These are phyloP conservation scores for Botrytis elliptica DNA, from an alignment of 2,329 filamentous ascomycete species.

Conservation along the genomic window DNA sequence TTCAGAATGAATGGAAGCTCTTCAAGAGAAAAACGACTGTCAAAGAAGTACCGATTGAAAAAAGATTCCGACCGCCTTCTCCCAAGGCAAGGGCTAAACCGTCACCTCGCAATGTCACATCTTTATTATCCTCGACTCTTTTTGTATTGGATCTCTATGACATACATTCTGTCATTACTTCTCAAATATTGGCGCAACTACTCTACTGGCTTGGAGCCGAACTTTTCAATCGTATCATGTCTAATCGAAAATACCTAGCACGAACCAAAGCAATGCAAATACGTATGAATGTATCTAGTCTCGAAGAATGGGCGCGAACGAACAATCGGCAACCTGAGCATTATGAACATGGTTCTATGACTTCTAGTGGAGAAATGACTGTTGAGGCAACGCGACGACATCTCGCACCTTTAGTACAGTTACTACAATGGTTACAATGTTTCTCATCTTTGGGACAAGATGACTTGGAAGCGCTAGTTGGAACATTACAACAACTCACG, in stretches of 20 bases:
- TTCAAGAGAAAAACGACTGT: constrained; percentile 89
- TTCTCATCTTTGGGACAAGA: constrained; percentile 87
- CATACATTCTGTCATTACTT: constrained; percentile 92
- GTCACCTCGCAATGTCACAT: constrained; percentile 92
- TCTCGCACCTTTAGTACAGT: constrained; percentile 84
- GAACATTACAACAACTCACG: constrained; percentile 85
- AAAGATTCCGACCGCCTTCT: constrained; percentile 86
- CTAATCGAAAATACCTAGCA: constrained; percentile 88
- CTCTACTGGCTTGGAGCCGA: constrained; percentile 96
- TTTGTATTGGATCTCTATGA: constrained; percentile 99
- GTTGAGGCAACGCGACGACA: constrained; percentile 81
- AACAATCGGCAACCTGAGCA: constrained; percentile 96
- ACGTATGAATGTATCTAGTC: constrained; percentile 92
- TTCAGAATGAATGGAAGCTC: constrained; percentile 98
- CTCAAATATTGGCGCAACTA: constrained; percentile 88
- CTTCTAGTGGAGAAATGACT: constrained; percentile 79
- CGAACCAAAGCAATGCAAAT: constrained; percentile 99
- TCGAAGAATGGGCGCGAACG: constrained; percentile 92
- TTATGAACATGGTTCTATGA: constrained; percentile 88
- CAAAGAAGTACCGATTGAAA: constrained; percentile 87
- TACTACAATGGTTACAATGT: constrained; percentile 96
- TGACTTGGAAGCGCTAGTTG: constrained; percentile 83
- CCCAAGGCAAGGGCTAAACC: constrained; percentile 90
- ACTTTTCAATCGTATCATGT: constrained; percentile 97
- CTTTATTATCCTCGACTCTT: constrained; percentile 88